Conservation (phyloP, 2,329 filamentous ascomycete genomes). For the Ophiosphaerella herpotricha region DNA sequence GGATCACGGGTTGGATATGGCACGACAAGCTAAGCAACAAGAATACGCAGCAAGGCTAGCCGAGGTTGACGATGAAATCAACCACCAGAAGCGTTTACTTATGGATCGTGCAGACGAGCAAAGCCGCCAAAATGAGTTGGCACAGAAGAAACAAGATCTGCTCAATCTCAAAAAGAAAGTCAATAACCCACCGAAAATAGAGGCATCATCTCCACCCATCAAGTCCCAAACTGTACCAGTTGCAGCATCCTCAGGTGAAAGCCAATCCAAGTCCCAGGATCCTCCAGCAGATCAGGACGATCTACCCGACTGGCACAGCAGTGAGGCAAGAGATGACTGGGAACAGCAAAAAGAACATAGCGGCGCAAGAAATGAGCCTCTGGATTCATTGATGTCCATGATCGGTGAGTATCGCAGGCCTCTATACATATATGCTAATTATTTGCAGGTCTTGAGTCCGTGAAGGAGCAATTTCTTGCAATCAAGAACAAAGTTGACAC, state of each 20-base stretch:
- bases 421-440: neutral
- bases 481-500: constrained; percentile 69
- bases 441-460: constrained; percentile 59
- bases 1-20: constrained; percentile 58
- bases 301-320: constrained; percentile 18
- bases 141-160: constrained; percentile 56
- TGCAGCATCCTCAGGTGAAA: neutral
- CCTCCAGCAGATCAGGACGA: neutral
- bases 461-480: constrained; percentile 66
- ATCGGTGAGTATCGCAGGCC: constrained; percentile 54
- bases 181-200: constrained; percentile 2
- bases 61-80: constrained; percentile 60
- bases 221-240: neutral
- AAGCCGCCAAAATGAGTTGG: constrained; percentile 51
- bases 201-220: constrained; percentile 1
- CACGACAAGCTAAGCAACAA: constrained; percentile 51
- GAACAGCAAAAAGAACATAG: constrained; percentile 61
- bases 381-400: constrained; percentile 72
- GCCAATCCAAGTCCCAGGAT: neutral
- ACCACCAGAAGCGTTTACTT: constrained; percentile 51
- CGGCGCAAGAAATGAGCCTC: constrained; percentile 54
- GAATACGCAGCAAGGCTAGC: constrained; percentile 54
- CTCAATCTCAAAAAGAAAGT: constrained; percentile 40
- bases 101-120: constrained; percentile 54
- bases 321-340: constrained; percentile 60